Evolutionary conservation across 2,329 filamentous ascomycete genomes (phyloP), one percentile per base, ranked within the genome.

Genomic region (Aspergillus tanneri): DNA sequence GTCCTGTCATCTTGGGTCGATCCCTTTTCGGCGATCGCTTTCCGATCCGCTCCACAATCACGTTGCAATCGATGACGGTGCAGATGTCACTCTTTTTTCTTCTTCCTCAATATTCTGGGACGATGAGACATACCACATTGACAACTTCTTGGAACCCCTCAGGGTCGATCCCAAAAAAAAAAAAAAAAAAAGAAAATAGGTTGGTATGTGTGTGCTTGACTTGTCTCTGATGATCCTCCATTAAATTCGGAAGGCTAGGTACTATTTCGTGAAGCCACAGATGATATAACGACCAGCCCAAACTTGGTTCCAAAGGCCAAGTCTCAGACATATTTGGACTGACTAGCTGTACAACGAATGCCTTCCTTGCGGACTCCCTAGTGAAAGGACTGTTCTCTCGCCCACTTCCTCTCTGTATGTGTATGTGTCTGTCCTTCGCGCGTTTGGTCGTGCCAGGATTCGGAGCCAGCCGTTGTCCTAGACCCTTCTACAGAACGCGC

Each of bases 51-150:
- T 50, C 49, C 46, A 54, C 48, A 43, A 47, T 50, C 51, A 47
- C 42, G 48, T 55, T 57, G 41, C 55, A 55, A 41, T 48, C 30
- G 35, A 52, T 36, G 25, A 21, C 19, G 11, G 23, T 46, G 41
- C 46, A 34, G 30, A 34, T 34, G 30, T 34, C 16, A 34, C 30
- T 34, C 18, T 8, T 18, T 32, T 34, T 18, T 34, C 30, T 10
- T 18, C 14, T 34, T 19, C n/a, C 28, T 32, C 28, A 14, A 14
- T 18, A 14, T 34, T 34, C 14, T 14, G 30, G 11, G n/a, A 38
- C 35, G 32, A 47, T 54, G 45, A 42, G 44, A 50, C 53, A 56
- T 56, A 51, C 52, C 37, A 55, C 55, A 52, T 39, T 48, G 35
- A 34, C 21, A 34, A 53, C 35, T 42, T 8, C 41, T 46, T 27